These are phyloP conservation scores for Limtongozyma cylindracea DNA, from an alignment of 805 yeast genomes.

Conservation along the genomic window DNA sequence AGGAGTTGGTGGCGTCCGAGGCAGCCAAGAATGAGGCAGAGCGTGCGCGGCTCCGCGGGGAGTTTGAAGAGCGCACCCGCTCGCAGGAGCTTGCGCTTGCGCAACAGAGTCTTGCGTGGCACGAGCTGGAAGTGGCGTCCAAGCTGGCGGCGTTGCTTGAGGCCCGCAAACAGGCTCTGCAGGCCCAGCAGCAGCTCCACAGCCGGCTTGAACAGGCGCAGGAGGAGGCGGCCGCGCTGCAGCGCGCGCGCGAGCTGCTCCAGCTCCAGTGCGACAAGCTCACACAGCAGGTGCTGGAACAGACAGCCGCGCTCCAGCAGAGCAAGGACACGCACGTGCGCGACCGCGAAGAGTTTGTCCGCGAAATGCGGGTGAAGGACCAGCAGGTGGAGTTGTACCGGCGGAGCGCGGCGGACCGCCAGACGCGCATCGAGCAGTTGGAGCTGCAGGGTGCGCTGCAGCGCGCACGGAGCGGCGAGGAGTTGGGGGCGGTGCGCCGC, in stretches of 20 bases:
- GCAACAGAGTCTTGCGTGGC: too few species aligned
- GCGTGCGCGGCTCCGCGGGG: too few species aligned
- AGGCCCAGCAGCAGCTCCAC: too few species aligned
- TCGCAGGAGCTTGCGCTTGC: too few species aligned
- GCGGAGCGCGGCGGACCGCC: constrained; percentile 22
- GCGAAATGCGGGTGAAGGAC: constrained; percentile 23
- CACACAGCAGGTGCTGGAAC: constrained; percentile 11
- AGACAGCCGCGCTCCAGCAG: constrained; percentile 10
- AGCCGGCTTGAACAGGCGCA: too few species aligned
- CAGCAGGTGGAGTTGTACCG: constrained; percentile 32
- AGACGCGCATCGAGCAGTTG: constrained; percentile 22
- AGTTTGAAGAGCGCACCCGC: too few species aligned
- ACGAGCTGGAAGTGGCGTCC: too few species aligned
- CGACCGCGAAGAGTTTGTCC: constrained; percentile 9
- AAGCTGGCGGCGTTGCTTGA: too few species aligned
- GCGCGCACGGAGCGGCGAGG: constrained; percentile 3
- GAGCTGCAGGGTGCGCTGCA: constrained; percentile 15
- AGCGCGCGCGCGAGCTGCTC: constrained; percentile 5
- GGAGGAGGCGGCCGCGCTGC: too few species aligned
- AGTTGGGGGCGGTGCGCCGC: constrained; percentile 10
- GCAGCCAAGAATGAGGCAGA: too few species aligned
- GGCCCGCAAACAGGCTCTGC: too few species aligned
- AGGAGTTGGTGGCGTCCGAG: too few species aligned
- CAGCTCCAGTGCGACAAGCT: constrained; percentile 8
- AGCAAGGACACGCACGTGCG: constrained; percentile 11